These are phyloP conservation scores for Huntiella bhutanensis DNA, from an alignment of 2,329 filamentous ascomycete genomes.

Conservation along the genomic window DNA sequence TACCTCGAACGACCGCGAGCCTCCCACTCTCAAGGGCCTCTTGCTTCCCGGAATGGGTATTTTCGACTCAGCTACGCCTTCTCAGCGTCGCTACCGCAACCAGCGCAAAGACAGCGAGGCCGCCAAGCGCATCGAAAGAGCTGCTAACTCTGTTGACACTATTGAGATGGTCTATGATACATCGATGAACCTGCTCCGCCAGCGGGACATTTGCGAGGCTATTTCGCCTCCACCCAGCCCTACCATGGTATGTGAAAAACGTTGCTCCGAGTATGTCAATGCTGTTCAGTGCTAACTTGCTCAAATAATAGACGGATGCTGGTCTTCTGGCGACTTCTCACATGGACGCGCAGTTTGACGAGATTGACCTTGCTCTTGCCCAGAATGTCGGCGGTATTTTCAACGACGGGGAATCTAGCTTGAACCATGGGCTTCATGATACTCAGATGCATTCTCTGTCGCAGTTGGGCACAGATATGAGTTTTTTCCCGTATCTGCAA, in stretches of 20 bases:
- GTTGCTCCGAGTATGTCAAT: not conserved
- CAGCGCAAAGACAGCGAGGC: slow-evolving; percentile 60
- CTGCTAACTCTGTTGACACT: slow-evolving; percentile 43
- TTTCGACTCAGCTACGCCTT: slow-evolving; percentile 60
- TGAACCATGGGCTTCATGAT: too few species aligned
- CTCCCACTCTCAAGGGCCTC: slow-evolving; percentile 42
- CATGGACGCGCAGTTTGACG: too few species aligned
- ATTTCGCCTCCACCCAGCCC: slow-evolving; percentile 22
- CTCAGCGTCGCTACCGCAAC: slow-evolving; percentile 56
- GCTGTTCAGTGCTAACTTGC: not conserved
- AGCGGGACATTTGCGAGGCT: slow-evolving; percentile 38
- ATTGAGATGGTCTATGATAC: slow-evolving; percentile 44
- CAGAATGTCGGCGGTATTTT: too few species aligned
- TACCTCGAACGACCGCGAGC: slow-evolving; percentile 4
- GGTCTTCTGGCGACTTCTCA: too few species aligned
- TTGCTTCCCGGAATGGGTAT: slow-evolving; percentile 60
- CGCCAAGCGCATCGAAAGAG: slow-evolving; percentile 44
- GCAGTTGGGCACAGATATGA: too few species aligned
- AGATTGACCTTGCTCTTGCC: too few species aligned
- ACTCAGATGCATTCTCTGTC: too few species aligned
- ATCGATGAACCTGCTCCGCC: slow-evolving; percentile 29
- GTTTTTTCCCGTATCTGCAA: too few species aligned
- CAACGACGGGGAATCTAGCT: too few species aligned
- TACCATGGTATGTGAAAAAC: slow-evolving; percentile 1
- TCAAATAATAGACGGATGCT: not conserved